A percentile compares a stretch with the other conserved stretches of the same genome.
phyloP scores from a whole-genome alignment of 2,329 filamentous ascomycete species.

The Ceratocystis ficicola region DNA sequence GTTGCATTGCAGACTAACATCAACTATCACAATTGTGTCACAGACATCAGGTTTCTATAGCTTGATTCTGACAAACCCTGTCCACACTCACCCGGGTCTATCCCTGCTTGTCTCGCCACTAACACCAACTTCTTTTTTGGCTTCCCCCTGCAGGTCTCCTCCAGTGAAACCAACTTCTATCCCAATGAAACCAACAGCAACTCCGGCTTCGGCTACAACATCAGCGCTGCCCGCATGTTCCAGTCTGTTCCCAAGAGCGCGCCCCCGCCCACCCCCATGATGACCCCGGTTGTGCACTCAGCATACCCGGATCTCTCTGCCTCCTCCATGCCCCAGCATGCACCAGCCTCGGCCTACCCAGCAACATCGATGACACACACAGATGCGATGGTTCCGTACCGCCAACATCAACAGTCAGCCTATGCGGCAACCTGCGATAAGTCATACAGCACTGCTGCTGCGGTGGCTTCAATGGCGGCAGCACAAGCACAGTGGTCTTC shows the following conservation, averaged over 20 bases:
- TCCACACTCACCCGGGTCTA: background rate
- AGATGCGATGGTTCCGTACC: conserved; percentile 30
- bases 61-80: background rate
- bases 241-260: conserved; percentile 26
- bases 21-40: background rate
- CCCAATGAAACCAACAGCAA: conserved; percentile 25
- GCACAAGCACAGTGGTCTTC: conserved; percentile 26
- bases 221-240: conserved; percentile 30
- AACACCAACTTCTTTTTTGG: background rate
- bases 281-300: conserved; percentile 3
- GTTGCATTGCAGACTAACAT: conserved; percentile 19
- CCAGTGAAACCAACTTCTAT: conserved; percentile 30
- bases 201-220: conserved; percentile 30
- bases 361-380: conserved; percentile 26
- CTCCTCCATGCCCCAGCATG: background rate
- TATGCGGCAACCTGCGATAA: background rate
- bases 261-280: conserved; percentile 25
- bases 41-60: background rate
- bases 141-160: conserved; percentile 29
- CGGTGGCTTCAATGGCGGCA: background rate
- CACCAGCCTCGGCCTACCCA: conserved; percentile 27
- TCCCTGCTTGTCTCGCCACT: conserved; percentile 11
- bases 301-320: conserved; percentile 12
- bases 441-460: background rate
- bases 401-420: conserved; percentile 15